These are phyloP conservation scores for Boletus insuetus DNA, from an alignment of 768 basidiomycete species.

Conservation along the genomic window DNA sequence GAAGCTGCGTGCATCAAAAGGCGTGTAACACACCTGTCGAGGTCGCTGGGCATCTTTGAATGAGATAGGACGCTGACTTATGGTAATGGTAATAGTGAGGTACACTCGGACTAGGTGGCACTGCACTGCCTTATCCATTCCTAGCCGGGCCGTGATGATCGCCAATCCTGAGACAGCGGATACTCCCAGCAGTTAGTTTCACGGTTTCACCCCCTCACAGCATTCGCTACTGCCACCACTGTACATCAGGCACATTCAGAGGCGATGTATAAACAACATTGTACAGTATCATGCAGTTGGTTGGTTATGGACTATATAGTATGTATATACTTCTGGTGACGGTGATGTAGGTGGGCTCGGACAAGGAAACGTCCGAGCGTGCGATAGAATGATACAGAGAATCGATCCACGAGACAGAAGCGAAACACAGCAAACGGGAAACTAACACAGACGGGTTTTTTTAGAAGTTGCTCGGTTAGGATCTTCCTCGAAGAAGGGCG, in stretches of 20 bases:
- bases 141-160: conserved; percentile 20
- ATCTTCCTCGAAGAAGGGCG: conserved; percentile 36
- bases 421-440: conserved; percentile 5
- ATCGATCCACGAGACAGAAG: conserved; percentile 18
- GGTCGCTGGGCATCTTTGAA: conserved; percentile 49
- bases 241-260: conserved; percentile 27
- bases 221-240: conserved; percentile 4
- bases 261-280: conserved; percentile 30
- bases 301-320: conserved; percentile 28
- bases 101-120: conserved; percentile 20
- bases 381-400: conserved; percentile 22
- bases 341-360: conserved; percentile 18
- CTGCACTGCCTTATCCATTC: conserved; percentile 23
- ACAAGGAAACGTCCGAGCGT: conserved; percentile 4
- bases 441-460: neutral
- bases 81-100: conserved; percentile 23
- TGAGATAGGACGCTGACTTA: conserved; percentile 32
- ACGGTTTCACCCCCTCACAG: conserved; percentile 1
- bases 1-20: conserved; percentile 26
- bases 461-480: conserved; percentile 7
- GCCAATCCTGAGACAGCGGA: conserved; percentile 1
- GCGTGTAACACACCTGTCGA: conserved; percentile 50
- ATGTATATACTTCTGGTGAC: conserved; percentile 32
- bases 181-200: conserved; percentile 2
- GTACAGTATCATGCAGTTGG: conserved; percentile 33